A percentile compares a stretch with the other conserved stretches of the same genome.
These are phyloP conservation scores for Epichloe bromicola DNA, from an alignment of 2,329 filamentous ascomycete species.

Conservation along the genomic window DNA sequence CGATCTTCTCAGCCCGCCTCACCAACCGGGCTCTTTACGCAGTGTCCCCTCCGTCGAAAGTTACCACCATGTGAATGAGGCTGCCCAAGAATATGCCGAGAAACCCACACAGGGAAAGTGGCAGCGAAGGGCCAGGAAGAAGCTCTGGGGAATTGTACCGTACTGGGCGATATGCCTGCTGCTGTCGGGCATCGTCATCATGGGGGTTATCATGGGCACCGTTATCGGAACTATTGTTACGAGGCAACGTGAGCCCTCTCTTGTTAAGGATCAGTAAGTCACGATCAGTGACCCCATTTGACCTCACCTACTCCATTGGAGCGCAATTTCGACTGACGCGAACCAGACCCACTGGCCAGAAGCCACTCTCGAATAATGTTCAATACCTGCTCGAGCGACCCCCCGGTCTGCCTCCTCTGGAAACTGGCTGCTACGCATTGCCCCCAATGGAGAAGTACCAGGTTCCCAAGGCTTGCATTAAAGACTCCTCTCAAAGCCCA, in stretches of 20 bases:
- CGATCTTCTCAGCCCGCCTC: conserved; percentile 33
- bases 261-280: conserved; percentile 14
- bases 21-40: conserved; percentile 32
- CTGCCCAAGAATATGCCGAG: conserved; percentile 31
- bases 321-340: background rate
- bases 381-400: conserved; percentile 37
- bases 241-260: conserved; percentile 4
- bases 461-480: conserved; percentile 42
- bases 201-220: conserved; percentile 44
- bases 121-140: conserved; percentile 39
- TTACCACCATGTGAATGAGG: conserved; percentile 41
- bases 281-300: background rate
- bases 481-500: conserved; percentile 36
- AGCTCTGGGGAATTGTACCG: conserved; percentile 45
- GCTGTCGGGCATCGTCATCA: conserved; percentile 33
- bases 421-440: conserved; percentile 43
- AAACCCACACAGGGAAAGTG: conserved; percentile 37
- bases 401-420: conserved; percentile 36
- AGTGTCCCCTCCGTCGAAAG: conserved; percentile 32
- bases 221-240: conserved; percentile 24
- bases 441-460: conserved; percentile 38
- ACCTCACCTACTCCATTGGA: background rate
- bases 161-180: conserved; percentile 47
- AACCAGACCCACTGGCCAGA: conserved; percentile 11
- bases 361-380: conserved; percentile 31